These are phyloP conservation scores for Hypholoma sublateritium DNA, from an alignment of 768 basidiomycete genomes.

Conservation along the genomic window DNA sequence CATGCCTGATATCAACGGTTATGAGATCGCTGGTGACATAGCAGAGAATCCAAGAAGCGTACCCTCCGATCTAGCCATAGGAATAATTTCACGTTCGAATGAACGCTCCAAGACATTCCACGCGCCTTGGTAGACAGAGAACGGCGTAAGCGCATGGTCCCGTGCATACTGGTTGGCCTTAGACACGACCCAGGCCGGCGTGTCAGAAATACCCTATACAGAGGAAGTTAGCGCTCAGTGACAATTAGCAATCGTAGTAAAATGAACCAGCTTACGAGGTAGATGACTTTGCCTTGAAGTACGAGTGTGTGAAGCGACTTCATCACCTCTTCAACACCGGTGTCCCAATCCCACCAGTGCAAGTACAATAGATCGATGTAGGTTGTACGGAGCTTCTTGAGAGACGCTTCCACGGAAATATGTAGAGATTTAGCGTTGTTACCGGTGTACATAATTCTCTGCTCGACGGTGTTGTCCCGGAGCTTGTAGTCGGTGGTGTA, in stretches of 20 bases:
- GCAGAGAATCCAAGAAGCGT: not conserved
- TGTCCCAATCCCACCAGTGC: conserved; percentile 54
- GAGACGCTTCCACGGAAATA: conserved; percentile 38
- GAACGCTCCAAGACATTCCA: conserved; percentile 47
- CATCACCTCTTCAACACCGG: conserved; percentile 58
- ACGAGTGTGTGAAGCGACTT: conserved; percentile 52
- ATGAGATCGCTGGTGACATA: not conserved
- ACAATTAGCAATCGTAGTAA: not conserved
- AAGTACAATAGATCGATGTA: conserved; percentile 49
- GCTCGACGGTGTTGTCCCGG: conserved; percentile 18
- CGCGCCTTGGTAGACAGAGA: conserved; percentile 51
- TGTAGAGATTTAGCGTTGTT: conserved; percentile 40
- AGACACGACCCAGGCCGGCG: conserved; percentile 50
- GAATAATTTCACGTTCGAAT: conserved; percentile 55
- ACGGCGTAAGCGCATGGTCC: conserved; percentile 48
- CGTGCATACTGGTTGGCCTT: conserved; percentile 52
- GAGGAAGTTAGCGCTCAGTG: not conserved
- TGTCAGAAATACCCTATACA: conserved; percentile 36
- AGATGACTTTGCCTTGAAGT: conserved; percentile 51
- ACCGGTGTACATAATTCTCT: conserved; percentile 41
- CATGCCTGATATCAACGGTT: conserved; percentile 13
- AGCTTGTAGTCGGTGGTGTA: conserved; percentile 22
- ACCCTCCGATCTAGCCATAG: conserved; percentile 37
- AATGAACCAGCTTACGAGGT: conserved; percentile 25
- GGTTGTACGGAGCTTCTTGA: conserved; percentile 44